These are phyloP conservation scores for Diaporthe aspalathi DNA, from an alignment of 2,329 filamentous ascomycete genomes.

Conservation along the genomic window DNA sequence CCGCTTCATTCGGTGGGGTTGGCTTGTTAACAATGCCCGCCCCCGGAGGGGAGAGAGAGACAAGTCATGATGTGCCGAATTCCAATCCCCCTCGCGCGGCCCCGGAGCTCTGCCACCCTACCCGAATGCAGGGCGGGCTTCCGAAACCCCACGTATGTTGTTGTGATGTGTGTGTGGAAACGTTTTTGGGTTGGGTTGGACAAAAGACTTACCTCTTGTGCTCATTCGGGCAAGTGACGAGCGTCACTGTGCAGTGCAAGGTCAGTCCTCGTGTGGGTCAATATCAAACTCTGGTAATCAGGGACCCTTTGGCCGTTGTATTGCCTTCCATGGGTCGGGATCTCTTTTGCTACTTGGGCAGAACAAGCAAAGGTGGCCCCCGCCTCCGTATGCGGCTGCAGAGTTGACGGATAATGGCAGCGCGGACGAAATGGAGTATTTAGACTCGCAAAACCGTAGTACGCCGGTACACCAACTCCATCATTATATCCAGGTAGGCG, in stretches of 20 bases:
- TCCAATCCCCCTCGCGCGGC: not conserved
- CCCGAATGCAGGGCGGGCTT: not conserved
- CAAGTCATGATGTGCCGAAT: constrained; percentile 20
- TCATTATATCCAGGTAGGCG: no score
- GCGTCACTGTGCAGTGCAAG: no score
- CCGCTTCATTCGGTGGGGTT: constrained; percentile 5
- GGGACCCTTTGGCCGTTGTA: not conserved
- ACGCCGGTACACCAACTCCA: no score
- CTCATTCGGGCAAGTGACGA: no score
- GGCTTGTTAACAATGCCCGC: not conserved
- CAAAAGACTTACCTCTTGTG: no score
- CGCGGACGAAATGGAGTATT: no score
- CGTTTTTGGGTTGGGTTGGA: not conserved
- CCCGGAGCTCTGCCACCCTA: not conserved
- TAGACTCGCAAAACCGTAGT: no score
- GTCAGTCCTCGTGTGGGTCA: no score
- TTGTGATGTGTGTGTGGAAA: not conserved
- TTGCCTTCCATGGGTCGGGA: not conserved
- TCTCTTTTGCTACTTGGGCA: not conserved
- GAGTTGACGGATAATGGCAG: not conserved
- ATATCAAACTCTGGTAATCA: no score
- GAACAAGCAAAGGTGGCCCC: not conserved
- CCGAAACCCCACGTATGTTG: not conserved
- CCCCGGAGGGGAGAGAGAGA: no score
- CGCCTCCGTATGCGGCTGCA: not conserved